Conservation (phyloP, 2,329 filamentous ascomycete species). For the Fusarium annulatum region DNA sequence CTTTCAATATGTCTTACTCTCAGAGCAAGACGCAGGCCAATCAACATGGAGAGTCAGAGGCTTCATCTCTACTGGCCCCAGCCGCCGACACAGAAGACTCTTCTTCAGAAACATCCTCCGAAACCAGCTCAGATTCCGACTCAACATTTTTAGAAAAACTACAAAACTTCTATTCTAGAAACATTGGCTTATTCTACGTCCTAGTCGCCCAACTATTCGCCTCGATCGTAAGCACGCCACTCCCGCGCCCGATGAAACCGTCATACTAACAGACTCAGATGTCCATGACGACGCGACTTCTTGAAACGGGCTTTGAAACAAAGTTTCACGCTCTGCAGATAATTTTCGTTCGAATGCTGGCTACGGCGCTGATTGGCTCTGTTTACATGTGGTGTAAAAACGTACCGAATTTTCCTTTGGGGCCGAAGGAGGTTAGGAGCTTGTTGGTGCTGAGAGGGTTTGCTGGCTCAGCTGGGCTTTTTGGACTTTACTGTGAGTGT, state of each 20-base stretch:
- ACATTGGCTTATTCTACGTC: conserved; percentile 54
- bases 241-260: rapidly evolving
- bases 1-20: conserved; percentile 14
- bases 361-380: conserved; percentile 51
- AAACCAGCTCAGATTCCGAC: background rate
- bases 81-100: background rate
- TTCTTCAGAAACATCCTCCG: background rate
- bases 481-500: conserved; percentile 61
- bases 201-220: conserved; percentile 56
- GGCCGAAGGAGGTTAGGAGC: conserved; percentile 68
- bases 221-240: conserved; percentile 48
- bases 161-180: conserved; percentile 60
- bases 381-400: conserved; percentile 55
- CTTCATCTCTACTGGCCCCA: background rate
- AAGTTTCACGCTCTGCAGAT: conserved; percentile 56
- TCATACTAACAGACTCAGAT: conserved; percentile 46
- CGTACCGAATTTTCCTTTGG: conserved; percentile 73
- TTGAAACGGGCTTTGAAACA: conserved; percentile 49
- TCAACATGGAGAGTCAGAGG: background rate
- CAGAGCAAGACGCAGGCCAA: background rate
- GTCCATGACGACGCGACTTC: conserved; percentile 53
- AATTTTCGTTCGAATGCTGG: conserved; percentile 57
- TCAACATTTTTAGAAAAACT: background rate
- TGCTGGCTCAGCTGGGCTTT: conserved; percentile 73
- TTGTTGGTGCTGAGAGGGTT: conserved; percentile 73